These are phyloP conservation scores for Trichoderma gracile DNA, from an alignment of 2,329 filamentous ascomycete species.

Conservation along the genomic window DNA sequence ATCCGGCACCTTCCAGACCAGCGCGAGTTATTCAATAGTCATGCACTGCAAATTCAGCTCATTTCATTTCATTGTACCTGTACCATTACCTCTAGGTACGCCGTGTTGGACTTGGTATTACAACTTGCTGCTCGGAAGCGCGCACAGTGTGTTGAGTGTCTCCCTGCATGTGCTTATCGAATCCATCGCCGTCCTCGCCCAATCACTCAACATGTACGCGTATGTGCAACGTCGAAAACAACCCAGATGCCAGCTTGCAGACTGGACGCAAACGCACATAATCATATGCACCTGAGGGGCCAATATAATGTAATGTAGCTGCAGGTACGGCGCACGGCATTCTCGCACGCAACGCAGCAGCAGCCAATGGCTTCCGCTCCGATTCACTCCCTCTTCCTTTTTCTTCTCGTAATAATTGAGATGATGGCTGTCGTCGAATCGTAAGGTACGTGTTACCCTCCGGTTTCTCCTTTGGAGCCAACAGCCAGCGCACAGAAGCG, in stretches of 20 bases:
- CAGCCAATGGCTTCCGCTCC: not conserved
- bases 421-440: not conserved
- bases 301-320: not conserved
- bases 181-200: too few species aligned
- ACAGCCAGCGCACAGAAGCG: not conserved
- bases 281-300: too few species aligned
- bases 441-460: constrained; percentile 7
- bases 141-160: too few species aligned
- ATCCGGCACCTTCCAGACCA: constrained; percentile 19
- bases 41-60: constrained; percentile 15
- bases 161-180: too few species aligned
- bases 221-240: too few species aligned
- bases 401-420: not conserved
- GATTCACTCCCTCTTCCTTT: too few species aligned
- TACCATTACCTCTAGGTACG: too few species aligned
- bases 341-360: not conserved
- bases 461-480: not conserved
- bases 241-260: too few species aligned
- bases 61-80: not conserved
- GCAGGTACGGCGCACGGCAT: not conserved
- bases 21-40: not conserved
- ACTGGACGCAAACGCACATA: not conserved
- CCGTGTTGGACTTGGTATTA: too few species aligned
- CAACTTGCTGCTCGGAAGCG: too few species aligned
- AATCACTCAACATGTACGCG: too few species aligned